These are phyloP conservation scores for Hanseniaspora hatyaiensis DNA, from an alignment of 805 yeast genomes.

Conservation along the genomic window DNA sequence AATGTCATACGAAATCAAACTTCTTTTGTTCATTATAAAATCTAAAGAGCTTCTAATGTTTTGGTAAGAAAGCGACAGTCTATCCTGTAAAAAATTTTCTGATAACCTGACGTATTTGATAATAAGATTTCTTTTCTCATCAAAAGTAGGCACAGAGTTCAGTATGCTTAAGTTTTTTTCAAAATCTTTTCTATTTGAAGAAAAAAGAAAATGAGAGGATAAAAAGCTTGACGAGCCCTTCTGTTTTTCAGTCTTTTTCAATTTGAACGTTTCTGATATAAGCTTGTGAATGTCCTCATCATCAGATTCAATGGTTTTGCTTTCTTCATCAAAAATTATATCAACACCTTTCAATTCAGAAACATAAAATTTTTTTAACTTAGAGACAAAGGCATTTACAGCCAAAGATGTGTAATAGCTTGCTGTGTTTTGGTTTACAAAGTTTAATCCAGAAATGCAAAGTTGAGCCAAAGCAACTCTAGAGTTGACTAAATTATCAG, in stretches of 20 bases:
- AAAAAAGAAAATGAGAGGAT: background rate
- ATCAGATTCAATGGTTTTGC: too few species aligned
- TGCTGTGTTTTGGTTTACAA: background rate
- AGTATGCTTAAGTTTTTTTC: background rate
- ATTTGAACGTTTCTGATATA: too few species aligned
- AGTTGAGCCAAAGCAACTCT: conserved; percentile 1
- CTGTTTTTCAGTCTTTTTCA: too few species aligned
- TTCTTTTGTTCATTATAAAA: background rate
- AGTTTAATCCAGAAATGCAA: conserved; percentile 3
- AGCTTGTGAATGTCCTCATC: too few species aligned
- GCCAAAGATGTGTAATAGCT: conserved; percentile 7
- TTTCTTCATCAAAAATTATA: background rate
- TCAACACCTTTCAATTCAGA: conserved; percentile 8
- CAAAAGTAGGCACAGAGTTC: background rate
- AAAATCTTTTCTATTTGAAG: background rate
- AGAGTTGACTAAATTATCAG: conserved; percentile 1
- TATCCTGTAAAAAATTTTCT: background rate
- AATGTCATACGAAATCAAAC: background rate
- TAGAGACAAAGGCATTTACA: conserved; percentile 1
- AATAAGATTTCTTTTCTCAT: conserved; percentile 5
- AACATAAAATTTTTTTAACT: conserved; percentile 1
- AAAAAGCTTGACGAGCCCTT: too few species aligned
- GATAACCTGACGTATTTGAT: background rate
- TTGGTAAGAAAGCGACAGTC: background rate
- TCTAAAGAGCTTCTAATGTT: background rate